Conservation (phyloP, 1,139 yeast species). For the Hyphopichia buzzinii region DNA sequence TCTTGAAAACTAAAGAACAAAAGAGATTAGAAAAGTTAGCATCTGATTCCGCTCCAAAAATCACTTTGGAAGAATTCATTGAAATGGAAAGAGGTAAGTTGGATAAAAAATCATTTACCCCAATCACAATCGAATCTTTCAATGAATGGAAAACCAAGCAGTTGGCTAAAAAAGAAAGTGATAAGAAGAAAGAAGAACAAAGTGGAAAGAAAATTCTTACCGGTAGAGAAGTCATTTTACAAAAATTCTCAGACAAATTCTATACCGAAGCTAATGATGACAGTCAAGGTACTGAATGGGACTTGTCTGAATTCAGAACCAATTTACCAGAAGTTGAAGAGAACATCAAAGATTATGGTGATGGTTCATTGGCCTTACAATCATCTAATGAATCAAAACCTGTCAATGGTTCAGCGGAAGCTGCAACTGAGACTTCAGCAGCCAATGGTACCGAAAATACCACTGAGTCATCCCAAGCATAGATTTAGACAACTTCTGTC, state of each 20-base stretch:
- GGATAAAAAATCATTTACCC: slow-evolving; percentile 76
- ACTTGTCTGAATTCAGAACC: slow-evolving; percentile 61
- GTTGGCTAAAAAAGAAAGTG: slow-evolving; percentile 57
- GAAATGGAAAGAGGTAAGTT: slow-evolving; percentile 89
- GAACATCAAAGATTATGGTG: slow-evolving; percentile 58
- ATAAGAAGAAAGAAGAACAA: slow-evolving; percentile 51
- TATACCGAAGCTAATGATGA: slow-evolving; percentile 47
- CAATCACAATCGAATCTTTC: slow-evolving; percentile 84
- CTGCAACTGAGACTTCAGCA: background rate
- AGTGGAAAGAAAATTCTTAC: slow-evolving; percentile 51
- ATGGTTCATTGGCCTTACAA: slow-evolving; percentile 15
- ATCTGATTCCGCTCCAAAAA: slow-evolving; percentile 80
- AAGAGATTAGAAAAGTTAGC: slow-evolving; percentile 86
- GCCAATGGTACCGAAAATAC: background rate
- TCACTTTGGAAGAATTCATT: slow-evolving; percentile 91
- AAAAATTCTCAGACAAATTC: slow-evolving; percentile 67
- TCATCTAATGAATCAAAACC: background rate
- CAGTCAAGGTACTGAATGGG: slow-evolving; percentile 64
- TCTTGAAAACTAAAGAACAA: slow-evolving; percentile 94
- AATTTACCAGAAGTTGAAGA: slow-evolving; percentile 43
- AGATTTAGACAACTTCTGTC: background rate
- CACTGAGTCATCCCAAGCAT: background rate
- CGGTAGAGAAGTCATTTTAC: slow-evolving; percentile 80
- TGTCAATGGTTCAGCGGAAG: background rate
- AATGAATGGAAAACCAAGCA: slow-evolving; percentile 80